Conservation (phyloP, 768 basidiomycete species). For the Tylopilus intermedius region DNA sequence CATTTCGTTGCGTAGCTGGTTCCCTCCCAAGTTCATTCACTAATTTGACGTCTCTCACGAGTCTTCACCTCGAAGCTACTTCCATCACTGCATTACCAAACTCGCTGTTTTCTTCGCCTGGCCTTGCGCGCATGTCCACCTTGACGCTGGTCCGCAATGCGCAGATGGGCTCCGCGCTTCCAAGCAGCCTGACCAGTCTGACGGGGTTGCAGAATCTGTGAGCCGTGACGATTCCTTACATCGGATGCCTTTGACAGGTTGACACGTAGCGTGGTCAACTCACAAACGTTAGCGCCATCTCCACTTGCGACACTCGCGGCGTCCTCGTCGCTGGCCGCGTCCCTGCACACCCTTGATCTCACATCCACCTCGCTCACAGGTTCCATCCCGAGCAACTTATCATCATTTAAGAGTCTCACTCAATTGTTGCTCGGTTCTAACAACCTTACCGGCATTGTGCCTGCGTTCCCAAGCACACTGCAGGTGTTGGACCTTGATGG, state of each 20-base stretch:
- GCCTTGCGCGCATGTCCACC: slow-evolving; percentile 31
- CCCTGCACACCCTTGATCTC: slow-evolving; percentile 36
- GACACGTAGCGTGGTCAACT: slow-evolving; percentile 32
- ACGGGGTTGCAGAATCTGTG: slow-evolving; percentile 37
- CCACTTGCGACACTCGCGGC: slow-evolving; percentile 29
- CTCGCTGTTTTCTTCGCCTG: slow-evolving; percentile 30
- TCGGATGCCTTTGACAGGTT: slow-evolving; percentile 1
- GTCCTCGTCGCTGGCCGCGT: slow-evolving; percentile 30
- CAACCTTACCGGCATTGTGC: slow-evolving; percentile 34
- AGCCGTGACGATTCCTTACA: slow-evolving; percentile 9
- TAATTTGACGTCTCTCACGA: slow-evolving; percentile 34
- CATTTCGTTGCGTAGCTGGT: slow-evolving; percentile 31
- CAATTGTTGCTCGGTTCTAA: slow-evolving; percentile 38
- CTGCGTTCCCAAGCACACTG: slow-evolving; percentile 33
- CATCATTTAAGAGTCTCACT: slow-evolving; percentile 31
- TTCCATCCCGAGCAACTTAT: slow-evolving; percentile 32
- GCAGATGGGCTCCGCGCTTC: slow-evolving; percentile 36
- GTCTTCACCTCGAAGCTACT: slow-evolving; percentile 40
- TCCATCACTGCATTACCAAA: slow-evolving; percentile 34
- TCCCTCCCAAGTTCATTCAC: slow-evolving; percentile 36
- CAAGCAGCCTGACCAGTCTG: slow-evolving; percentile 31
- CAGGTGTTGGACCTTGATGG: slow-evolving; percentile 34
- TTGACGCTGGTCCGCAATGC: slow-evolving; percentile 38
- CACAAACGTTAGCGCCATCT: slow-evolving; percentile 31
- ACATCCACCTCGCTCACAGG: slow-evolving; percentile 38